Conservation (phyloP, 306 rosid genomes). For the Amphicarpaea edgeworthii region DNA sequence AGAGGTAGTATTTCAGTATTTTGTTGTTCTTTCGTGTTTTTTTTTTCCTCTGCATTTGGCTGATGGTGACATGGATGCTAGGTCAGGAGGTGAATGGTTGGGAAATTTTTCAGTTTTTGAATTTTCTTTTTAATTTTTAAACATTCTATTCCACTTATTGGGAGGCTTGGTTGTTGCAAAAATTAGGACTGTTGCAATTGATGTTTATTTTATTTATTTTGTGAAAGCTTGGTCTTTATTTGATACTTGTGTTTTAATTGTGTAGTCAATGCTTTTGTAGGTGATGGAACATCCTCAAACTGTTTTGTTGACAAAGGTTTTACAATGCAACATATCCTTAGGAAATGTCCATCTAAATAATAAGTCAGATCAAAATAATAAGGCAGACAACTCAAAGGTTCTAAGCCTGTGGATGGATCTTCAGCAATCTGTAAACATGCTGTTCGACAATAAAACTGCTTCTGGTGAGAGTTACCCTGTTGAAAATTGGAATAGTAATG, state of each 20-base stretch:
- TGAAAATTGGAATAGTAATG: constrained; percentile 4
- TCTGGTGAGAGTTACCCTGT: constrained; percentile 54
- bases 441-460: constrained; percentile 76
- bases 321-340: constrained; percentile 68
- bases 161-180: constrained; percentile 10
- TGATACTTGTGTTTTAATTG: constrained; percentile 17
- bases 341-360: constrained; percentile 67
- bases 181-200: background rate
- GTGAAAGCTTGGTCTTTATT: constrained; percentile 36
- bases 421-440: constrained; percentile 79
- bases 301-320: constrained; percentile 71
- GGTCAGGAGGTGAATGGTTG: too few species aligned
- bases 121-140: too few species aligned
- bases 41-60: too few species aligned
- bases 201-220: constrained; percentile 21
- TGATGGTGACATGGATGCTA: too few species aligned
- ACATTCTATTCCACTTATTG: too few species aligned
- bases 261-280: constrained; percentile 53
- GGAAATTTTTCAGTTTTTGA: too few species aligned
- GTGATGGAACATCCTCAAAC: constrained; percentile 95
- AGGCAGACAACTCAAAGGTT: constrained; percentile 50
- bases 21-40: too few species aligned
- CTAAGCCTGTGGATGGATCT: constrained; percentile 79
- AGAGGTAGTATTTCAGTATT: too few species aligned
- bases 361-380: constrained; percentile 57